Evolutionary conservation across 352 stramenopile genomes (phyloP).

Genomic region (Thraustotheca clavata): DNA sequence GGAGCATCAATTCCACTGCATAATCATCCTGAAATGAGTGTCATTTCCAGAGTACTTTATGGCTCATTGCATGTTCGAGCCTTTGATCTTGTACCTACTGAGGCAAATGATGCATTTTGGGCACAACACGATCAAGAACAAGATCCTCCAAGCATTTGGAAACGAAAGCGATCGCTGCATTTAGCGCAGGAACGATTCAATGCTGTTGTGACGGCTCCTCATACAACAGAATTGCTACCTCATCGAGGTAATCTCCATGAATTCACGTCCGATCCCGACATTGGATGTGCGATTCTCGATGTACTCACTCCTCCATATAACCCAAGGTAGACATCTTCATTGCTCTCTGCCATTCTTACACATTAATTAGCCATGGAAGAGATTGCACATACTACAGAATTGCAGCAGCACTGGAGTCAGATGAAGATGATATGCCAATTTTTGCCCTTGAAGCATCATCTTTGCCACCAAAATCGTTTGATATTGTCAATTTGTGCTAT

Average conservation of each 20-base stretch:
- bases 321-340: background rate
- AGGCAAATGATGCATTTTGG: constrained; percentile 27
- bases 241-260: constrained; percentile 69
- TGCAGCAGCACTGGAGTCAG: background rate
- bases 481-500: constrained; percentile 2
- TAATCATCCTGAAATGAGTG: constrained; percentile 77
- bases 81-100: constrained; percentile 55
- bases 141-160: background rate
- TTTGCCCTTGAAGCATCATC: background rate
- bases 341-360: background rate
- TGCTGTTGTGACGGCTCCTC: constrained; percentile 33
- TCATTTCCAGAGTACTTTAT: constrained; percentile 76
- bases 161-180: constrained; percentile 3
- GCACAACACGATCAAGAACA: background rate
- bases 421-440: background rate
- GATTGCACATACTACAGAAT: constrained; percentile 20
- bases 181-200: constrained; percentile 36
- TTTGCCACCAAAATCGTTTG: background rate
- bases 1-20: constrained; percentile 67
- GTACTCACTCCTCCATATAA: constrained; percentile 80
- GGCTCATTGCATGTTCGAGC: constrained; percentile 52
- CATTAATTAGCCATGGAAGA: background rate
- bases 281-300: constrained; percentile 78
- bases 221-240: constrained; percentile 61
- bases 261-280: constrained; percentile 47